Conservation (phyloP, 352 stramenopile species). For the Thraustochytrium striatum region DNA sequence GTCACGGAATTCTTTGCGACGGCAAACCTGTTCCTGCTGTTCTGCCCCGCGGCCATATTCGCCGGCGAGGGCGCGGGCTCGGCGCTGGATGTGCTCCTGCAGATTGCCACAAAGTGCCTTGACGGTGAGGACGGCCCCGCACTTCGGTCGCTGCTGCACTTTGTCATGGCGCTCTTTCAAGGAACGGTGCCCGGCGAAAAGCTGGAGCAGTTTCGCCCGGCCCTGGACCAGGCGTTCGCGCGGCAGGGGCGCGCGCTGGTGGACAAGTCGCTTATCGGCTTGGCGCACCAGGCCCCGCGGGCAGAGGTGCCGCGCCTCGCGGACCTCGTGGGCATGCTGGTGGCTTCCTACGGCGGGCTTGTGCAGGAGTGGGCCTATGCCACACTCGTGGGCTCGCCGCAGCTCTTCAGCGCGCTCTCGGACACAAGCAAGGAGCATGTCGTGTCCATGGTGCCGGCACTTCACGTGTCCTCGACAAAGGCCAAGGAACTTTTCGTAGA, state of each 20-base stretch:
- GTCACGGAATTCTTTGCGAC: conserved; percentile 21
- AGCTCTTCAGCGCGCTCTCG: neutral
- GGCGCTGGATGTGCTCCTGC: conserved; percentile 3
- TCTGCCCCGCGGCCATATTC: conserved; percentile 29
- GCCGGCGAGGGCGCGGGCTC: neutral
- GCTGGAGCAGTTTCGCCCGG: neutral
- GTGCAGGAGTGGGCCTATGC: neutral
- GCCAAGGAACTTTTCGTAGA: conserved; percentile 2
- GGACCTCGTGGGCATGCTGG: neutral
- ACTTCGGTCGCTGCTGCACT: neutral
- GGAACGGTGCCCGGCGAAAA: neutral
- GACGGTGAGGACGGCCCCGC: neutral
- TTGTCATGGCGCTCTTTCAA: conserved; percentile 1
- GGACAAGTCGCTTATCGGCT: neutral
- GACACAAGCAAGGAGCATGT: conserved; percentile 8
- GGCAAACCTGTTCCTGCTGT: conserved; percentile 18
- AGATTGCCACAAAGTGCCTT: neutral
- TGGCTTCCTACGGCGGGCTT: neutral
- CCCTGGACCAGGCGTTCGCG: neutral
- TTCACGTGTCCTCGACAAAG: neutral
- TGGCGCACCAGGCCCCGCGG: neutral
- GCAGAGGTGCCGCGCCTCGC: neutral
- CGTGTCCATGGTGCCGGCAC: conserved; percentile 5
- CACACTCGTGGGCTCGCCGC: neutral
- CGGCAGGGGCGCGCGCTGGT: neutral